A percentile compares a stretch with the other conserved stretches of the same genome.
Evolutionary conservation across 2,329 filamentous ascomycete species (phyloP).

Genomic region (Dactylellina sp.): DNA sequence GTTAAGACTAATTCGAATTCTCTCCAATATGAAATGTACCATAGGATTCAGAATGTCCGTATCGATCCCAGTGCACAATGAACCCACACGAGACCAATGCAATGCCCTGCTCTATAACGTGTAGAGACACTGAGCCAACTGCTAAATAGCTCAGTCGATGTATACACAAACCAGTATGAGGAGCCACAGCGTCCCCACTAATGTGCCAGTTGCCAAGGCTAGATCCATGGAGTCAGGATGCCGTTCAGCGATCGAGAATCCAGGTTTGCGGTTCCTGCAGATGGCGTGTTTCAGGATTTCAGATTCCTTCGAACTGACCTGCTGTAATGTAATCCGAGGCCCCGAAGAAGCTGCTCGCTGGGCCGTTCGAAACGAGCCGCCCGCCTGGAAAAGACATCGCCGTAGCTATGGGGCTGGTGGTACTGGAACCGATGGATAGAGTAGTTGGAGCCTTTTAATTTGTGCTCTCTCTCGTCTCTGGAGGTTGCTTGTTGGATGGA

Average conservation of each 20-base stretch:
- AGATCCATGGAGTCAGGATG: not conserved
- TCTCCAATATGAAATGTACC: too few relatives aligned
- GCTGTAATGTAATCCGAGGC: too few relatives aligned
- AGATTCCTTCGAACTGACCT: constrained; percentile 21
- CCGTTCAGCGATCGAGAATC: constrained; percentile 25
- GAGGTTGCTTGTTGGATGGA: constrained; percentile 30
- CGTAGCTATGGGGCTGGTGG: constrained; percentile 16
- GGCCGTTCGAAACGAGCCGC: constrained; percentile 38
- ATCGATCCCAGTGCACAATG: too few relatives aligned
- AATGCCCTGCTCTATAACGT: not conserved
- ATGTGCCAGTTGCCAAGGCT: constrained; percentile 20
- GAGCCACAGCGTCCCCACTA: not conserved
- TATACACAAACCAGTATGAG: not conserved
- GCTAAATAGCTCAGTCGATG: not conserved
- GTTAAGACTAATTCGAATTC: too few relatives aligned
- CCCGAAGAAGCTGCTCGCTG: constrained; percentile 10
- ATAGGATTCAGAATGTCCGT: too few relatives aligned
- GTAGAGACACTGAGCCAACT: not conserved
- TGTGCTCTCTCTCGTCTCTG: not conserved
- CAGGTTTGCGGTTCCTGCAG: constrained; percentile 48
- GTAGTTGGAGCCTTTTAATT: too few relatives aligned
- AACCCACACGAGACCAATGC: too few relatives aligned
- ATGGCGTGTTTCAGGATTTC: constrained; percentile 53
- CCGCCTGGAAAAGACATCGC: constrained; percentile 10
- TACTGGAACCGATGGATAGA: too few relatives aligned